These are phyloP conservation scores for Ustilago cynodontis DNA, from an alignment of 1,284 basidiomycete genomes.

Conservation along the genomic window DNA sequence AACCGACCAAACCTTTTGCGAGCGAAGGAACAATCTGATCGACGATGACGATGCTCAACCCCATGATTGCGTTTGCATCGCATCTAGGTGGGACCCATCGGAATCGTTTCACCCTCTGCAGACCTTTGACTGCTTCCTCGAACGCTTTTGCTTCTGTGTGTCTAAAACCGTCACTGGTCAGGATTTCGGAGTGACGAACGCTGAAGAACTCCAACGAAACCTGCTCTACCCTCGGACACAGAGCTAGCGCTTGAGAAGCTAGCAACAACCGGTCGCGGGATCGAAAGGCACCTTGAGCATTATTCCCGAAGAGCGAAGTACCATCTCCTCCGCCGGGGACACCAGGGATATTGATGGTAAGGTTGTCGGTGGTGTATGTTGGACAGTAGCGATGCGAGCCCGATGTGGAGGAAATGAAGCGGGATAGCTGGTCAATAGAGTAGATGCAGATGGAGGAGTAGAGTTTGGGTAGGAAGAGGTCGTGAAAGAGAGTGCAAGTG, in stretches of 20 bases:
- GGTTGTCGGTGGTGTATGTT: conserved; percentile 1
- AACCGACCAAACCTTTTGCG: conserved; percentile 20
- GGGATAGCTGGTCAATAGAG: conserved; percentile 23
- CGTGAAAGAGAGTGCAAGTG: conserved; percentile 22
- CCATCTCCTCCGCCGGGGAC: conserved; percentile 39
- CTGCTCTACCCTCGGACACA: conserved; percentile 9
- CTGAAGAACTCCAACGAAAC: conserved; percentile 47
- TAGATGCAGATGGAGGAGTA: conserved; percentile 29
- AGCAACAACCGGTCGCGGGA: conserved; percentile 30
- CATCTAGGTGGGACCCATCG: conserved; percentile 37
- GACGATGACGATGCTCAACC: conserved; percentile 43
- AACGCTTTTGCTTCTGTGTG: conserved; percentile 17
- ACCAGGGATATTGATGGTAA: conserved; percentile 45
- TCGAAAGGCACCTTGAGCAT: neutral
- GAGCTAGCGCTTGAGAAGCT: conserved; percentile 14
- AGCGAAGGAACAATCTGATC: conserved; percentile 30
- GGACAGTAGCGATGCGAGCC: conserved; percentile 20
- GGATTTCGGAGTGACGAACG: conserved; percentile 32
- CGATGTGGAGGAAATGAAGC: conserved; percentile 11
- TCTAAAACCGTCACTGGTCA: conserved; percentile 21
- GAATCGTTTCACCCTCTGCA: conserved; percentile 7
- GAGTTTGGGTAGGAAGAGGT: conserved; percentile 33
- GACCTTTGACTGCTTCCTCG: conserved; percentile 3
- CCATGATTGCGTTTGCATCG: conserved; percentile 31
- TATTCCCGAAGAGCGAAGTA: neutral